A percentile compares a stretch with the other conserved stretches of the same genome.
phyloP scores from a whole-genome alignment of 257 asterid genomes.

The Verbascum thapsus region DNA sequence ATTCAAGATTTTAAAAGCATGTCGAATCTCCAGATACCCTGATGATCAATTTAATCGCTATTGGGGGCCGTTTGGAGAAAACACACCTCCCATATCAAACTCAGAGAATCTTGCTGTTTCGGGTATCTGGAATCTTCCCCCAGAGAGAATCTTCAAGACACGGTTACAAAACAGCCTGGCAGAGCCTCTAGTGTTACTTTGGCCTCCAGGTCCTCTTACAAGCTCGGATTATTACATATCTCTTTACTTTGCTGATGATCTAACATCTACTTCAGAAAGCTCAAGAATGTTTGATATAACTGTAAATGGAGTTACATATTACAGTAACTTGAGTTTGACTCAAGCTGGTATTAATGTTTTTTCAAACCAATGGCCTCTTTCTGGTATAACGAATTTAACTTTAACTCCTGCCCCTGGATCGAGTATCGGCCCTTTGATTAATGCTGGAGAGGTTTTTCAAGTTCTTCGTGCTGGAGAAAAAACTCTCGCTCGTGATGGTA shows the following conservation, averaged over 20 bases:
- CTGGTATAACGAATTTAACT: conserved; percentile 71
- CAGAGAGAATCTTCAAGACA: conserved; percentile 65
- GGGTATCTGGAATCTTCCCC: conserved; percentile 94
- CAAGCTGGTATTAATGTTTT: conserved; percentile 70
- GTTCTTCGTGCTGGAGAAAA: conserved; percentile 66
- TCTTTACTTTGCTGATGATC: conserved; percentile 79
- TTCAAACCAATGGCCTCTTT: conserved; percentile 77
- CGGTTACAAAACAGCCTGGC: conserved; percentile 41
- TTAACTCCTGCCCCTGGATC: conserved; percentile 70
- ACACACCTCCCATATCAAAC: conserved; percentile 43
- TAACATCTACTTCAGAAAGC: conserved; percentile 45
- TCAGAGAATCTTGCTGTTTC: conserved; percentile 52
- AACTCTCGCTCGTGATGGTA: conserved; percentile 88
- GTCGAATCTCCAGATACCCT: conserved; percentile 62
- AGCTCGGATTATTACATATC: conserved; percentile 59
- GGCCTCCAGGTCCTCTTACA: conserved; percentile 72
- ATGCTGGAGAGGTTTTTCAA: conserved; percentile 87
- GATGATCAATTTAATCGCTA: conserved; percentile 83
- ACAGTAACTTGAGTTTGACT: conserved; percentile 55
- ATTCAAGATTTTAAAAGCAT: too few relatives aligned
- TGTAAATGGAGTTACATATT: conserved; percentile 66
- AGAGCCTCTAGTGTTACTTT: conserved; percentile 54
- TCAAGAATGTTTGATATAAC: conserved; percentile 58
- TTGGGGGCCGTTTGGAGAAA: conserved; percentile 75
- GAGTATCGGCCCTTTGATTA: conserved; percentile 70